Evolutionary conservation across 2,329 filamentous ascomycete species (phyloP), one percentile per base, ranked within the genome.

Genomic region (Biscogniauxia sp.): DNA sequence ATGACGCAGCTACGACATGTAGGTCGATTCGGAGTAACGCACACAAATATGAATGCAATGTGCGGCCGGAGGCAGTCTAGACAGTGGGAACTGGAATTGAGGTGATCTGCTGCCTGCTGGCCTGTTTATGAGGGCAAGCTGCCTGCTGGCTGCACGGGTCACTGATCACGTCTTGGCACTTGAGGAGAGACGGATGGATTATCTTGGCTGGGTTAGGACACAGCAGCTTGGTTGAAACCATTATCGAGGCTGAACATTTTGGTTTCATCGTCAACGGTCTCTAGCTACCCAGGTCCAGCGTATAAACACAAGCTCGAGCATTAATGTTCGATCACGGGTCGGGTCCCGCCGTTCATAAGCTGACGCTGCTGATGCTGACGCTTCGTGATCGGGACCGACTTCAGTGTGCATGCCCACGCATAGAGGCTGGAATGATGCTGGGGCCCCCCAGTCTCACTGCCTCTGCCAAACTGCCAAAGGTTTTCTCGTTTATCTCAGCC

Each of bases 81-180:
- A 53, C 51, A 45, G 28, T 63, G 51, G 60, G 61, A 63, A 59
- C 51, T 59, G 50, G 53, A 54, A 58, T 49, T 55, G 51, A 58
- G 56, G 57, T n/a, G 37, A n/a, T n/a, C 20, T 17, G 19, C 58
- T 60, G 41, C 58, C 58, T 64, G 66, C n/a, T 70, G 68, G 66
- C 58, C 61, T 55, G 57, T 68, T 68, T 71, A 69, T 68, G 70
- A 70, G 61, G 62, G 26, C 57, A 61, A 2, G 58, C 57, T 63
- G 61, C 63, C 63, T 64, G 63, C 66, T 70, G 68, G 68, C 65
- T 57, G 64, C 62, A 60, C 60, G 49, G 56, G 57, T 53, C 23
- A 45, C 15, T n/a, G 37, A n/a, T n/a, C 37, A 45, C 37, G 2
- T 9, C 37, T 45, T 45, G 37, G 11, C 37, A 45, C 37, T 17